Evolutionary conservation across 345 rosid species (phyloP).

Genomic region (Rhodamnia argentea): DNA sequence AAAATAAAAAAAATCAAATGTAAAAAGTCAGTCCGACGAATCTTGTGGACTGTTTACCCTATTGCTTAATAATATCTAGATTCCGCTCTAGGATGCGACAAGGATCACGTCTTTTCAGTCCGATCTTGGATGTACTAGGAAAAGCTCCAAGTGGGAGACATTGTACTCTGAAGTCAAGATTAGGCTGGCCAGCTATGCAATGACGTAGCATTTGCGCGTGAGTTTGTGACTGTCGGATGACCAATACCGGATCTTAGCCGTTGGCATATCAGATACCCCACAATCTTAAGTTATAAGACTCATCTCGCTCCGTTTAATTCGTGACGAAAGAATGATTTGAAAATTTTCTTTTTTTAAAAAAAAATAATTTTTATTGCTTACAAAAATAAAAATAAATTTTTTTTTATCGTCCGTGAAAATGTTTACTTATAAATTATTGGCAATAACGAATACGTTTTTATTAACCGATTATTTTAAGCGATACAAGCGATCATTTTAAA

Average conservation of each 20-base stretch:
- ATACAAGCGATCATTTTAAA: too few species aligned
- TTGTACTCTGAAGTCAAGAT: neutral
- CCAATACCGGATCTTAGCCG: neutral
- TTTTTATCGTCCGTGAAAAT: neutral
- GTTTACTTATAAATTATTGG: neutral
- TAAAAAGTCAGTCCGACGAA: neutral
- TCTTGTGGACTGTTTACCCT: neutral
- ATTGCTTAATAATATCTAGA: too few species aligned
- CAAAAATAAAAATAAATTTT: neutral
- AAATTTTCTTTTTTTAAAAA: neutral
- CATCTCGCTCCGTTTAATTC: neutral
- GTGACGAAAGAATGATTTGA: rapidly evolving
- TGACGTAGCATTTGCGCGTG: too few species aligned
- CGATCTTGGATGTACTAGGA: neutral
- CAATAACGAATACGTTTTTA: too few species aligned
- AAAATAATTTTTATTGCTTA: neutral
- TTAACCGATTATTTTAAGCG: too few species aligned
- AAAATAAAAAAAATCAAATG: neutral
- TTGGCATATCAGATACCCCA: neutral
- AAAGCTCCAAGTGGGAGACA: neutral
- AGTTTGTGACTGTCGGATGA: neutral
- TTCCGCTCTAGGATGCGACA: neutral
- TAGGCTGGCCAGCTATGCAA: too few species aligned
- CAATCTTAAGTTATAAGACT: neutral
- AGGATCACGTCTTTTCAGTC: neutral